Evolutionary conservation across 805 yeast species (phyloP).

Genomic region (Ogataea wickerhamii): DNA sequence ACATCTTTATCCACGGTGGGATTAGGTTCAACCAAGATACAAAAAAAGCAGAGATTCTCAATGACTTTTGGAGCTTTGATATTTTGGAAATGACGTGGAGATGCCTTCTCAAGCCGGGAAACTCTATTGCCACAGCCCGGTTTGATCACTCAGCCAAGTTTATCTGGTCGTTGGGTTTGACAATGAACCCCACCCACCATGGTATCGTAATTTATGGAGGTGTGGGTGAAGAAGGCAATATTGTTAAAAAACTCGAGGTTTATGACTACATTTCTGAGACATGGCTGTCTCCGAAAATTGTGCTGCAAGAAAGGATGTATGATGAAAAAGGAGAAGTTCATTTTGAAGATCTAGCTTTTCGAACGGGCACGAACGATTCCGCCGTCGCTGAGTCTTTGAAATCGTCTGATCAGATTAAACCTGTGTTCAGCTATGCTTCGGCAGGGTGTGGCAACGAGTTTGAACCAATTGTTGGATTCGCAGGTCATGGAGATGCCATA

Average conservation of each 20-base stretch:
- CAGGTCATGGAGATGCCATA: constrained; percentile 1
- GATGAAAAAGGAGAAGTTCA: constrained; percentile 19
- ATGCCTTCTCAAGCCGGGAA: constrained; percentile 40
- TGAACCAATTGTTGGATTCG: constrained; percentile 26
- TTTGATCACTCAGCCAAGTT: constrained; percentile 52
- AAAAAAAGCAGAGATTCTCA: constrained; percentile 42
- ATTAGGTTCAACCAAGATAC: constrained; percentile 38
- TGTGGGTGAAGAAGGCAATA: constrained; percentile 33
- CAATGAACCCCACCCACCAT: constrained; percentile 38
- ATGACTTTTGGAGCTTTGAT: constrained; percentile 70
- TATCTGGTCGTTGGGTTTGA: constrained; percentile 33
- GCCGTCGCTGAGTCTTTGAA: constrained; percentile 7
- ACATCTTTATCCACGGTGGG: constrained; percentile 65
- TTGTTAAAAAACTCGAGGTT: constrained; percentile 34
- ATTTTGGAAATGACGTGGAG: constrained; percentile 51
- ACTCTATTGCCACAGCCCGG: constrained; percentile 30
- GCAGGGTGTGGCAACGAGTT: constrained; percentile 4
- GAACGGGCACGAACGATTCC: constrained; percentile 9
- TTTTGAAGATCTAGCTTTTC: constrained; percentile 11
- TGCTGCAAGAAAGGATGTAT: constrained; percentile 13
- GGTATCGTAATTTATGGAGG: constrained; percentile 59
- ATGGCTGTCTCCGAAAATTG: constrained; percentile 16
- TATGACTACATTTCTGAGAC: constrained; percentile 43
- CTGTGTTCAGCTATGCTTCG: constrained; percentile 8
- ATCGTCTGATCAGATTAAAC: constrained; percentile 2